phyloP scores from a whole-genome alignment of 306 rosid species.

The Rosa lucieae region DNA sequence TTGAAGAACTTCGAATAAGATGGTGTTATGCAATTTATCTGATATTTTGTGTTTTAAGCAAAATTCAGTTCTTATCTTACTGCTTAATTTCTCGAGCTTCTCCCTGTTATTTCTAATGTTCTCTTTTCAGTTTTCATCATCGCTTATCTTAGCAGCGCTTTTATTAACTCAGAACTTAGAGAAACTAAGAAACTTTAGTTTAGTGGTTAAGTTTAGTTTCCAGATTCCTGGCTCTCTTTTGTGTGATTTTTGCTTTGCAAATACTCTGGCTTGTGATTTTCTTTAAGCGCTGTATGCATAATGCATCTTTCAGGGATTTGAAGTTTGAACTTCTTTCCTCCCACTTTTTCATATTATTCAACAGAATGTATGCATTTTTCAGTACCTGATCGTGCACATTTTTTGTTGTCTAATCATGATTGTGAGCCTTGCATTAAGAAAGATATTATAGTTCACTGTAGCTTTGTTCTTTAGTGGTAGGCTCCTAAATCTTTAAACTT shows the following conservation, averaged over 20 bases:
- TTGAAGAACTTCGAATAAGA: background rate
- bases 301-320: background rate
- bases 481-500: background rate
- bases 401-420: background rate
- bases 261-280: background rate
- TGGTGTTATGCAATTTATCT: background rate
- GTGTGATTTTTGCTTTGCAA: background rate
- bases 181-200: background rate
- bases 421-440: background rate
- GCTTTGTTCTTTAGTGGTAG: background rate
- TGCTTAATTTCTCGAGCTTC: background rate
- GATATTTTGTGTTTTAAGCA: background rate
- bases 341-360: background rate
- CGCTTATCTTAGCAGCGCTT: background rate
- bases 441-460: background rate
- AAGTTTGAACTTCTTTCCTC: background rate
- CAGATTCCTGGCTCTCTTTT: background rate
- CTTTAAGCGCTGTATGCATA: background rate
- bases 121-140: background rate
- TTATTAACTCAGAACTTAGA: background rate
- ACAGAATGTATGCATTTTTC: background rate
- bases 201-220: background rate
- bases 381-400: background rate
- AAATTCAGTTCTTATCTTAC: background rate
- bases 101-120: background rate